Base-by-base conservation (phyloP, 108 stramenopile genomes). In the Stephanodiscus minutulus region DNA sequence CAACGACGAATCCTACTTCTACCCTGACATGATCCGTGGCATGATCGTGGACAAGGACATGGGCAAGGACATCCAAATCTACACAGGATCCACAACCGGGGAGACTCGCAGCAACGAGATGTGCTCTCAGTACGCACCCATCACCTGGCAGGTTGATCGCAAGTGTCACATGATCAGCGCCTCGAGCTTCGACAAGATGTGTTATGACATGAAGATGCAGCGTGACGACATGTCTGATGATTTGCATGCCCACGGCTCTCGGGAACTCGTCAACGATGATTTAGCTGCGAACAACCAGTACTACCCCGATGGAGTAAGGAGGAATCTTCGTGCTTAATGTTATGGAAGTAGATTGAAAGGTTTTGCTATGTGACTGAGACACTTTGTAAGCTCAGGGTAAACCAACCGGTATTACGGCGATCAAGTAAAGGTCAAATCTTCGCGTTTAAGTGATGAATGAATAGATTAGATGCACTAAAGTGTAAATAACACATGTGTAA, bases 101-200 rank as follows among this genome's bases (percentile, higher is more conserved):
- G 63, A 70, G 10, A 52, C 61, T 27, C 68, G 73, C 50, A 44
- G 73, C 61, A 87, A 86, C 61, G 62, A 64, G 15, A 44, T 79
- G 46, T 86, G 86, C 73, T 87, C 88, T 12, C 61, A 50, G 48
- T 86, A 85, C 64, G n/a, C 86, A 25, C 85, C 83, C 28, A 85
- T 87, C 58, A 87, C 89, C 53, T 90, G 89, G 89, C 86, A 87
- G 44, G 88, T 90, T 0, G 86, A 90, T 67, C 86, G 85, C 65
- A 84, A 86, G 68, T 90, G 89, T 68, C 86, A 87, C 75, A 20
- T 85, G 66, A 84, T 87, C 60, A 81, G 79, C 39, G 89, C 89
- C 39, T 87, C 86, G 6, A 70, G 81, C 27, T 87, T 90, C 55
- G 89, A 90, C 61, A 84, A 86, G 83, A 55, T 90, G 49, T 90